Evolutionary conservation across 2,329 filamentous ascomycete genomes (phyloP).

Genomic region (Shiraia bambusicola): DNA sequence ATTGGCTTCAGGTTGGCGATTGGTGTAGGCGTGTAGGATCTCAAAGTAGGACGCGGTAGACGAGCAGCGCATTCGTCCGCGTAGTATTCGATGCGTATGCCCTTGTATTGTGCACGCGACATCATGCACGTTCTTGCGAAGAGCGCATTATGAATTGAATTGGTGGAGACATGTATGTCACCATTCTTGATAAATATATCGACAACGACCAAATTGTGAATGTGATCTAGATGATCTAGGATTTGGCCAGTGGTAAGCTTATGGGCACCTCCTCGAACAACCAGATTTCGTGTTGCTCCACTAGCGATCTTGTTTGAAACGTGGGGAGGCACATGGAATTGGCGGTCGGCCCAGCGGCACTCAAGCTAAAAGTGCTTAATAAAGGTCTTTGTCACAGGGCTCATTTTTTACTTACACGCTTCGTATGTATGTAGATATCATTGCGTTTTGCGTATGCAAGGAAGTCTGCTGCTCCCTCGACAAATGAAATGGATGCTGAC

Average conservation of each 20-base stretch:
- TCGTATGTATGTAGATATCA: slow-evolving; percentile 68
- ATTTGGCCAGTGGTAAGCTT: slow-evolving; percentile 64
- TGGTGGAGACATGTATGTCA: slow-evolving; percentile 70
- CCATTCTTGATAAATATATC: slow-evolving; percentile 59
- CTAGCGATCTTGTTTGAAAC: slow-evolving; percentile 63
- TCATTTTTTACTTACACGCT: slow-evolving; percentile 56
- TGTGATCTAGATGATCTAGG: slow-evolving; percentile 75
- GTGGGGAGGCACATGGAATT: slow-evolving; percentile 66
- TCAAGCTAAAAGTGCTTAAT: slow-evolving; percentile 56
- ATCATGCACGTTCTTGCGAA: slow-evolving; percentile 79
- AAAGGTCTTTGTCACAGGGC: neutral
- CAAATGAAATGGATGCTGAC: slow-evolving; percentile 68
- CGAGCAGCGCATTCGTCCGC: slow-evolving; percentile 71
- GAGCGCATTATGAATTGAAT: slow-evolving; percentile 73
- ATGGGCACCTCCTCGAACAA: slow-evolving; percentile 61
- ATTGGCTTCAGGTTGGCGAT: slow-evolving; percentile 16
- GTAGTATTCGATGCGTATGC: slow-evolving; percentile 69
- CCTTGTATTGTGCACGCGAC: slow-evolving; percentile 66
- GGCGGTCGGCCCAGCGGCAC: slow-evolving; percentile 69
- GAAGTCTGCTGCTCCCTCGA: slow-evolving; percentile 62
- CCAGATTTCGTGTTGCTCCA: slow-evolving; percentile 73
- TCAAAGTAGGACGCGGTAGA: slow-evolving; percentile 41
- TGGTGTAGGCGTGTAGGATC: slow-evolving; percentile 6
- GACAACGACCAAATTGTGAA: slow-evolving; percentile 74
- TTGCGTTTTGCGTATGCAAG: slow-evolving; percentile 63